phyloP scores from a whole-genome alignment of 2,329 filamentous ascomycete genomes.

The Bisporella sp. region DNA sequence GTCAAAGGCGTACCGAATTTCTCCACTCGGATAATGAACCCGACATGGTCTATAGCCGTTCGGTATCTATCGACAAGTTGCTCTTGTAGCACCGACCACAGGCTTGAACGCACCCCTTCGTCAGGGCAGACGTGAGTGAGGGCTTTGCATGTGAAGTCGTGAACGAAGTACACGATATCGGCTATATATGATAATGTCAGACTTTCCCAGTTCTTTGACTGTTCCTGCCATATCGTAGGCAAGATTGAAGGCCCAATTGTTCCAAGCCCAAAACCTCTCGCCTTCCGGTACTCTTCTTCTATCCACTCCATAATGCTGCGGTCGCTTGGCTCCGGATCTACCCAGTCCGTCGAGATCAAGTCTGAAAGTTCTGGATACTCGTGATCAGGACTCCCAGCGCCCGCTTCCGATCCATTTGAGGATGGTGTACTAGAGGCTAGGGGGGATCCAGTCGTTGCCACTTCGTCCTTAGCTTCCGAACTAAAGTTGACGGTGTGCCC shows the following conservation, averaged over 20 bases:
- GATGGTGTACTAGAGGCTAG: not conserved
- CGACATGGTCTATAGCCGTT: too few species aligned
- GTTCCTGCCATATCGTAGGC: constrained; percentile 9
- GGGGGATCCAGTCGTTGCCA: not conserved
- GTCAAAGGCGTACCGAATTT: too few species aligned
- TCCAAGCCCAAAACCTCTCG: constrained; percentile 8
- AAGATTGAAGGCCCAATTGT: constrained; percentile 7
- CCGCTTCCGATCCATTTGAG: not conserved
- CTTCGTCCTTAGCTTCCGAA: constrained; percentile 1
- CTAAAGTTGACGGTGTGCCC: constrained; percentile 8
- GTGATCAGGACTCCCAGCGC: too few species aligned
- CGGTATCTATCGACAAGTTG: too few species aligned
- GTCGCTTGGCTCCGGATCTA: not conserved
- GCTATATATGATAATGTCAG: constrained; percentile 43
- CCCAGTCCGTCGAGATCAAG: not conserved
- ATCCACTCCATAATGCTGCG: constrained; percentile 7
- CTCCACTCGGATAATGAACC: too few species aligned
- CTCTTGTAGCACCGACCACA: too few species aligned
- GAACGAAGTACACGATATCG: constrained; percentile 42
- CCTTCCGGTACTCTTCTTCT: constrained; percentile 5
- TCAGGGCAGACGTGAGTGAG: too few species aligned
- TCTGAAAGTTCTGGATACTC: not conserved
- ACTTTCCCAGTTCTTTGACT: constrained; percentile 34
- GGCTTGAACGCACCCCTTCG: too few species aligned
- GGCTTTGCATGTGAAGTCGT: constrained; percentile 36